Percentiles rank a stretch among this genome's conserved stretches.
Conservation (phyloP, 2,329 filamentous ascomycete genomes). For the Fonsecaea erecta region DNA sequence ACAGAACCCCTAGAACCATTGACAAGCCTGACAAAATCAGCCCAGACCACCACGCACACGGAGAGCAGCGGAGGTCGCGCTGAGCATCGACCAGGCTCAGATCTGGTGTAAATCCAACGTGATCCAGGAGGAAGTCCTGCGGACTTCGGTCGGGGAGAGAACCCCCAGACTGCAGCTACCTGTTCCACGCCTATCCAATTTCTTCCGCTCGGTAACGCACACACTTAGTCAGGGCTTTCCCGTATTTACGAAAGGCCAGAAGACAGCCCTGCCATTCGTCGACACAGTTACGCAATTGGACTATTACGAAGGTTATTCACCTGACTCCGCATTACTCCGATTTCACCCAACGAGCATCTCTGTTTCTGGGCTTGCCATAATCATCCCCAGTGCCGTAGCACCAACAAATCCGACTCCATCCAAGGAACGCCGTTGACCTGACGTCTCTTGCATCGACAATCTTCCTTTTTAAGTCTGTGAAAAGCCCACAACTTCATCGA, state of each 20-base stretch:
- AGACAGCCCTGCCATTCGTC: constrained; percentile 19
- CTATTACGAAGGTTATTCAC: constrained; percentile 14
- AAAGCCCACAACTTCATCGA: not conserved
- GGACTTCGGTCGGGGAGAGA: not conserved
- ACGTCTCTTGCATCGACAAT: constrained; percentile 4
- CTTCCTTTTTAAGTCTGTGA: constrained; percentile 15
- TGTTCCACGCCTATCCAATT: constrained; percentile 9
- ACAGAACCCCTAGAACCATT: not conserved
- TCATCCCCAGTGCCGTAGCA: constrained; percentile 7
- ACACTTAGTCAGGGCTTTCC: constrained; percentile 19
- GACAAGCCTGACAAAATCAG: not conserved
- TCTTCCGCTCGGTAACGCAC: constrained; percentile 5
- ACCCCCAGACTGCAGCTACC: not conserved
- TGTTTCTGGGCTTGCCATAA: constrained; percentile 6
- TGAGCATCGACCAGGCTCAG: not conserved
- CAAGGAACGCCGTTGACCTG: constrained; percentile 1
- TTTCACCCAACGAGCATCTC: constrained; percentile 7
- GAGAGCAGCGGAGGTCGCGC: not conserved
- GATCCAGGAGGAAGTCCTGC: not conserved
- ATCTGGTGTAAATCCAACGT: not conserved
- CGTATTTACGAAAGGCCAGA: not conserved
- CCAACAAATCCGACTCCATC: constrained; percentile 1
- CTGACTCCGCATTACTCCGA: constrained; percentile 24
- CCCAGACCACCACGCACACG: not conserved
- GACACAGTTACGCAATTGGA: constrained; percentile 22